phyloP scores from a whole-genome alignment of 805 yeast genomes.

The Pichia gijzeniarum region DNA sequence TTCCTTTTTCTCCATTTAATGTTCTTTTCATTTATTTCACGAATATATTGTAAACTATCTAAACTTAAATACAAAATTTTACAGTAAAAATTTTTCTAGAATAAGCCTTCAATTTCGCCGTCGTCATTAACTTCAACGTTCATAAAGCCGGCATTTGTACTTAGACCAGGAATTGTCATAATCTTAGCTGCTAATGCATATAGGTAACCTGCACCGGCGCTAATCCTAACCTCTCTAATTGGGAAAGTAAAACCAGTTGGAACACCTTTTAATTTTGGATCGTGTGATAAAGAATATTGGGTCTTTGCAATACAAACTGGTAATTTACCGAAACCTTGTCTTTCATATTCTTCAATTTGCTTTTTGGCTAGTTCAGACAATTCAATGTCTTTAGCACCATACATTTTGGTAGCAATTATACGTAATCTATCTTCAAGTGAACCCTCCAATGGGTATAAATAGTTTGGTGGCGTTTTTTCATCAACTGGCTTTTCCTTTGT shows the following conservation, averaged over 20 bases:
- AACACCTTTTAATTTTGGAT: slow-evolving; percentile 75
- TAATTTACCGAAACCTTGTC: slow-evolving; percentile 69
- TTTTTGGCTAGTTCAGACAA: slow-evolving; percentile 61
- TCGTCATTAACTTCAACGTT: slow-evolving; percentile 75
- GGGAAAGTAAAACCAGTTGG: slow-evolving; percentile 78
- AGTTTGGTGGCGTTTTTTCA: slow-evolving; percentile 29
- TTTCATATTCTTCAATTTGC: slow-evolving; percentile 60
- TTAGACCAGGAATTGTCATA: slow-evolving; percentile 81
- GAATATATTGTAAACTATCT: neutral
- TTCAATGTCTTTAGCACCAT: slow-evolving; percentile 70
- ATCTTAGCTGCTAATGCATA: slow-evolving; percentile 83
- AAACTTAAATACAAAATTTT: neutral
- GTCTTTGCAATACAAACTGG: slow-evolving; percentile 86
- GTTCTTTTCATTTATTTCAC: neutral
- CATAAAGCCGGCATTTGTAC: slow-evolving; percentile 83
- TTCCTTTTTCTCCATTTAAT: neutral
- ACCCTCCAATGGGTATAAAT: slow-evolving; percentile 52
- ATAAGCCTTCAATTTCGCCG: slow-evolving; percentile 79
- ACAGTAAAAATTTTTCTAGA: slow-evolving; percentile 29
- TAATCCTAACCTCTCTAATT: slow-evolving; percentile 71
- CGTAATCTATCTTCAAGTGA: slow-evolving; percentile 62
- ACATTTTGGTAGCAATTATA: slow-evolving; percentile 67
- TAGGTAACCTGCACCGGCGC: slow-evolving; percentile 85
- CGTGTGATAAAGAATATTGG: slow-evolving; percentile 79
- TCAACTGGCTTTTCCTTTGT: slow-evolving; percentile 35